Percentiles rank a stretch among this genome's conserved stretches.
Conservation (phyloP, 345 rosid genomes). For the Syzygium grande region DNA sequence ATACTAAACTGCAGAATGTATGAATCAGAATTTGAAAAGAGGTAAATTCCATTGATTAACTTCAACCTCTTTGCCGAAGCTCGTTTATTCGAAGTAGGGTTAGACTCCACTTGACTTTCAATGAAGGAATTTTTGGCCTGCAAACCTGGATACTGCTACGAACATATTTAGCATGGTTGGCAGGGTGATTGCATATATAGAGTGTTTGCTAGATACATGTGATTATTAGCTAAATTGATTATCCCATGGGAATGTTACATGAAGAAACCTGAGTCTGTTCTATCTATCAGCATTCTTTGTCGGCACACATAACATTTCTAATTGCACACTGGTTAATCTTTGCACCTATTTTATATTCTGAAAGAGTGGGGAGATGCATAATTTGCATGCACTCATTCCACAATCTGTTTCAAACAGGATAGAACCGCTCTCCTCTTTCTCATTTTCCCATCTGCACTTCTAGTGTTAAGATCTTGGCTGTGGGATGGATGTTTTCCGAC, state of each 20-base stretch:
- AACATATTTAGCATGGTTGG: not conserved
- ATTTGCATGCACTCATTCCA: not conserved
- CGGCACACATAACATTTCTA: not conserved
- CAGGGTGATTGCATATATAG: not conserved
- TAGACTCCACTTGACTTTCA: not conserved
- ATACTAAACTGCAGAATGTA: not conserved
- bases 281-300: not conserved
- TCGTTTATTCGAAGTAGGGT: not conserved
- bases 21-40: not conserved
- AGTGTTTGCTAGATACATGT: not conserved
- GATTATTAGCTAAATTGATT: not conserved
- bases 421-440: conserved; percentile 92
- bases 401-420: conserved; percentile 49
- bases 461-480: conserved; percentile 62
- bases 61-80: not conserved
- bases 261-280: not conserved
- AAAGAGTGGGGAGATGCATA: not conserved
- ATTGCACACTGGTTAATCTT: not conserved
- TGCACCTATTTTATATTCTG: not conserved
- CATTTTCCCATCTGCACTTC: conserved; percentile 68
- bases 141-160: not conserved
- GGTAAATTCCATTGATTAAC: not conserved
- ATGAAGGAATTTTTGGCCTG: not conserved
- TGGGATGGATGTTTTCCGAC: conserved; percentile 96
- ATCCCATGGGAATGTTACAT: not conserved